Evolutionary conservation across 2,329 filamentous ascomycete species (phyloP).

Genomic region (Penicillium sp.): DNA sequence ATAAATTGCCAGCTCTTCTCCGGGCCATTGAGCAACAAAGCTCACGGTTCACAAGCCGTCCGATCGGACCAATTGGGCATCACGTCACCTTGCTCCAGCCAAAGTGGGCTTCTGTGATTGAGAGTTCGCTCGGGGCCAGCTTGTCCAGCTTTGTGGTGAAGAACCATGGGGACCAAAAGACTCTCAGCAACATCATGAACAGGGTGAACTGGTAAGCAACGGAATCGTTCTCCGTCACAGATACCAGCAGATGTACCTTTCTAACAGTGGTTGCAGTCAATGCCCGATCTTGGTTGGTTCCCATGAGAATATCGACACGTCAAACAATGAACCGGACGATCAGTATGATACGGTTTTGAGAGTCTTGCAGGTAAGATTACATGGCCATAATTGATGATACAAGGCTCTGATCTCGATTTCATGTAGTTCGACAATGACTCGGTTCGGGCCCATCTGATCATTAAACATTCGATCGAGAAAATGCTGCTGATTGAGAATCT

Average conservation of each 20-base stretch:
- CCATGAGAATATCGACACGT: slow-evolving; percentile 57
- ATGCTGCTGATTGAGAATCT: slow-evolving; percentile 73
- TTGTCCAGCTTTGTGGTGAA: slow-evolving; percentile 81
- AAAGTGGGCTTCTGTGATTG: slow-evolving; percentile 80
- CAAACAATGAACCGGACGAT: slow-evolving; percentile 71
- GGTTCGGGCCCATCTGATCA: slow-evolving; percentile 79
- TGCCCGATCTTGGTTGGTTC: slow-evolving; percentile 67
- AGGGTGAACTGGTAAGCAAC: slow-evolving; percentile 53
- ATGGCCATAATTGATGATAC: not conserved
- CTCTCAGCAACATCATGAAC: slow-evolving; percentile 67
- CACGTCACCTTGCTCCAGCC: slow-evolving; percentile 76
- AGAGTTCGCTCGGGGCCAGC: slow-evolving; percentile 69
- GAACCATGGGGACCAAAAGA: slow-evolving; percentile 72
- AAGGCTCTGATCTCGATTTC: slow-evolving; percentile 20
- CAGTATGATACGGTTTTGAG: slow-evolving; percentile 76
- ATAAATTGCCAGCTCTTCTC: slow-evolving; percentile 64
- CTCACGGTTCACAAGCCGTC: slow-evolving; percentile 65
- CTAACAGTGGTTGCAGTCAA: slow-evolving; percentile 40
- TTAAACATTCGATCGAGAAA: slow-evolving; percentile 81
- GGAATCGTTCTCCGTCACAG: not conserved
- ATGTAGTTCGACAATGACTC: slow-evolving; percentile 72
- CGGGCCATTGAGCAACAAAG: slow-evolving; percentile 68
- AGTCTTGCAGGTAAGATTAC: slow-evolving; percentile 61
- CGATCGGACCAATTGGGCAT: slow-evolving; percentile 80
- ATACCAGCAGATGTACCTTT: not conserved